Percentiles rank a stretch among this genome's conserved stretches.
phyloP scores from a whole-genome alignment of 192 early-diverging fungal species.

The Spinellus fusiger region DNA sequence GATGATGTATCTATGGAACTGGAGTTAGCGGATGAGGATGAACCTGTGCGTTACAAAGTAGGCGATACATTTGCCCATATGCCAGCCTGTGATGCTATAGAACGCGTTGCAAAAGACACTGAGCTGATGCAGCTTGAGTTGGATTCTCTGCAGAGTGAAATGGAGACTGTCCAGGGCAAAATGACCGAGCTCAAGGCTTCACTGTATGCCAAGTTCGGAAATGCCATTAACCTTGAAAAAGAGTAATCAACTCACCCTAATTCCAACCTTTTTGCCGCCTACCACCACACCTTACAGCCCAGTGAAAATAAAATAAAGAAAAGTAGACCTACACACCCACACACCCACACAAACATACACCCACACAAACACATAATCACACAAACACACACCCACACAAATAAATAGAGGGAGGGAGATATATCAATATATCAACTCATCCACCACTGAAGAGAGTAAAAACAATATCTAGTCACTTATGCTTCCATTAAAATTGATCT shows the following conservation, averaged over 20 bases:
- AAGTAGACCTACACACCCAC: too few relatives aligned
- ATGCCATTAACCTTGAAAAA: constrained; percentile 93
- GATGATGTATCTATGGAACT: constrained; percentile 91
- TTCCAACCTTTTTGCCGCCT: too few relatives aligned
- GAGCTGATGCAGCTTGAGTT: constrained; percentile 53
- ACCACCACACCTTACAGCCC: too few relatives aligned
- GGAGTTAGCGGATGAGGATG: constrained; percentile 90
- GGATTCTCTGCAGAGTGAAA: constrained; percentile 55
- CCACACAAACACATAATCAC: background rate
- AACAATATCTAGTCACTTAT: background rate
- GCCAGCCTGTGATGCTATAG: constrained; percentile 64
- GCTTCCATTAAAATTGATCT: background rate
- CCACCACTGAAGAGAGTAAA: background rate
- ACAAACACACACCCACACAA: background rate
- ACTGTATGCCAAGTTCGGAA: constrained; percentile 91
- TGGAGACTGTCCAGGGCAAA: constrained; percentile 55
- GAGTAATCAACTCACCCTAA: too few relatives aligned
- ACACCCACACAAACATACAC: too few relatives aligned
- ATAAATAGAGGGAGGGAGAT: background rate
- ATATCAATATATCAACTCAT: background rate
- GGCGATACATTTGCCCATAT: constrained; percentile 86
- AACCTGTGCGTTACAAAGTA: constrained; percentile 76
- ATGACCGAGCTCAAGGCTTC: constrained; percentile 84
- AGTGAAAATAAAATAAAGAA: too few relatives aligned
- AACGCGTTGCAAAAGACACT: constrained; percentile 63